These are phyloP conservation scores for Metschnikowia borealis DNA, from an alignment of 805 yeast species.

Conservation along the genomic window DNA sequence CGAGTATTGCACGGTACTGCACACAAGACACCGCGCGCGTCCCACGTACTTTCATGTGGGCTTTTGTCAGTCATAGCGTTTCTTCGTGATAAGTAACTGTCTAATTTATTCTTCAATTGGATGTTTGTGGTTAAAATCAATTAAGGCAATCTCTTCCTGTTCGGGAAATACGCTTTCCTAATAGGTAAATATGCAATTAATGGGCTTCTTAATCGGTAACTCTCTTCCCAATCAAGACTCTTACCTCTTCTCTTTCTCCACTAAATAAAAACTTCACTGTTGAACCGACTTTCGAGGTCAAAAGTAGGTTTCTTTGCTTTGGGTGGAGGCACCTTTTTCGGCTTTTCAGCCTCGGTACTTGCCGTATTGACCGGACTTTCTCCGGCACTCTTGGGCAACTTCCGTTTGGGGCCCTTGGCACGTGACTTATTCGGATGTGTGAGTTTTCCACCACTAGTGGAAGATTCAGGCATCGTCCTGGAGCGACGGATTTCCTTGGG, in stretches of 20 bases:
- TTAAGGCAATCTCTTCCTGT: too few species aligned
- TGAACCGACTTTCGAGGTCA: conserved; percentile 17
- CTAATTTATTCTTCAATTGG: too few species aligned
- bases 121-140: too few species aligned
- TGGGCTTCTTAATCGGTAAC: too few species aligned
- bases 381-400: conserved; percentile 33
- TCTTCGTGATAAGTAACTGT: too few species aligned
- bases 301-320: conserved; percentile 15
- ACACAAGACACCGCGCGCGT: neutral
- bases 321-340: conserved; percentile 14
- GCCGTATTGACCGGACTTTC: neutral
- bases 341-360: neutral
- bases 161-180: too few species aligned
- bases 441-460: conserved; percentile 20
- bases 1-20: conserved; percentile 1
- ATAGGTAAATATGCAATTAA: too few species aligned
- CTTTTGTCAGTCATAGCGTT: too few species aligned
- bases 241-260: neutral
- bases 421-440: conserved; percentile 45
- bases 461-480: conserved; percentile 5
- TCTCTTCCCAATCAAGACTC: neutral
- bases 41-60: neutral
- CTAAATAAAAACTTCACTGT: conserved; percentile 31
- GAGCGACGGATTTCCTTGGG: conserved; percentile 5
- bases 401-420: conserved; percentile 50